Evolutionary conservation across 2,329 filamentous ascomycete genomes (phyloP), one percentile per base, ranked within the genome.

Genomic region (Plenodomus lindquistii): DNA sequence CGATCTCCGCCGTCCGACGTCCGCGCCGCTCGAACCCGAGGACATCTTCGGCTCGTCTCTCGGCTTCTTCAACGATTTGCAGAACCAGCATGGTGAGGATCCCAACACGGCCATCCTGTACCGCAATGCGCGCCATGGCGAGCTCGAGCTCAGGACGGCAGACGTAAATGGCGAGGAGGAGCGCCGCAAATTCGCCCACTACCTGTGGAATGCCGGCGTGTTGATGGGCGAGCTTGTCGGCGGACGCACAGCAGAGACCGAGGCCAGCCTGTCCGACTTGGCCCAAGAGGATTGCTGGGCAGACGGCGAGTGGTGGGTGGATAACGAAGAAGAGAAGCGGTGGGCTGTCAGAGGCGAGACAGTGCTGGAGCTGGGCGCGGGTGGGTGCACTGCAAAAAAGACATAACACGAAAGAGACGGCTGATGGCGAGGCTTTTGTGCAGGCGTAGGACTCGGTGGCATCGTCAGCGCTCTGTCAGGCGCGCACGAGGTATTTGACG

Each of bases 341-440:
- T 79, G 77, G 77, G 68, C 58, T 49, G 77, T 87, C 2, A 58
- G 74, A 34, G 81, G 77, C 2, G 69, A 83, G 55, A 69, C 65
- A 9, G 81, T 82, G 6, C 65, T 89, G 11, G 87, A 91, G 72
- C 70, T 91, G 13, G 87, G 87, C 17, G 85, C 86, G 57, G 87
- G 87, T 67, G 83, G 80, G 50, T 83, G 42, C 50, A 57, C 13
- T 59, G 57, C 58, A 48, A 54, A 45, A 48, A 54, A 45, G 46
- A 47, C 22, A 24, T 19, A 21, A 35, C n/a, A 10, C 2, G 37
- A 46, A 57, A 53, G 46, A 60, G 46, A 60, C 13, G 55, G 51
- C 65, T 70, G 65, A 66, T 70, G 60, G 62, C 42, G 39, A 7
- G 37, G 43, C 21, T 36, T 21, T 21, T 20, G 50, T 47, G 46